phyloP scores from a whole-genome alignment of 805 yeast species.

The Candida easanensis region DNA sequence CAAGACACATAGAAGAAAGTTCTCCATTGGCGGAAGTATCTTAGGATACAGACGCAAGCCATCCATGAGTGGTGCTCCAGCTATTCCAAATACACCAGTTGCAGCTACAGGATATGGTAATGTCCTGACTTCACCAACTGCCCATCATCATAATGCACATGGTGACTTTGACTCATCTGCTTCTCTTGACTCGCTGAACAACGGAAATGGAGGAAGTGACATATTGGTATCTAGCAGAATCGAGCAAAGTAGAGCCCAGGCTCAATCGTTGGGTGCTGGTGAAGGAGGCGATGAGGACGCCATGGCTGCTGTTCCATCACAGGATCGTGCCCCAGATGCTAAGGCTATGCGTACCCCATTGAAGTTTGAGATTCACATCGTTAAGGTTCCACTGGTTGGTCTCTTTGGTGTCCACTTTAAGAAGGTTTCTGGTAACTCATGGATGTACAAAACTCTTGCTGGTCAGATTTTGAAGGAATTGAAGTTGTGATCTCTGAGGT shows the following conservation, averaged over 20 bases:
- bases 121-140: conserved; percentile 28
- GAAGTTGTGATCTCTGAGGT: conserved; percentile 18
- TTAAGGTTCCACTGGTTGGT: conserved; percentile 86
- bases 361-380: conserved; percentile 87
- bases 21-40: conserved; percentile 58
- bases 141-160: conserved; percentile 28
- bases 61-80: conserved; percentile 29
- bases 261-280: conserved; percentile 6
- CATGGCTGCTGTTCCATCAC: neutral
- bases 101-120: conserved; percentile 33
- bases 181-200: conserved; percentile 61
- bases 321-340: conserved; percentile 23
- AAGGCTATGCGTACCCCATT: conserved; percentile 51
- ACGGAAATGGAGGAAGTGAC: conserved; percentile 40
- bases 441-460: conserved; percentile 92
- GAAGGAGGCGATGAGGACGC: conserved; percentile 1
- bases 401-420: conserved; percentile 93
- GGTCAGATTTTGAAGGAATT: conserved; percentile 59
- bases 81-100: conserved; percentile 55
- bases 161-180: conserved; percentile 40
- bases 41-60: conserved; percentile 48
- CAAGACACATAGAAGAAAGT: conserved; percentile 56
- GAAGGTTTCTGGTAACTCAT: conserved; percentile 88
- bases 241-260: conserved; percentile 40
- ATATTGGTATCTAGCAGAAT: conserved; percentile 59